A percentile compares a stretch with the other conserved stretches of the same genome.
phyloP scores from a whole-genome alignment of 2,329 filamentous ascomycete genomes.

The Aaosphaeria arxii region DNA sequence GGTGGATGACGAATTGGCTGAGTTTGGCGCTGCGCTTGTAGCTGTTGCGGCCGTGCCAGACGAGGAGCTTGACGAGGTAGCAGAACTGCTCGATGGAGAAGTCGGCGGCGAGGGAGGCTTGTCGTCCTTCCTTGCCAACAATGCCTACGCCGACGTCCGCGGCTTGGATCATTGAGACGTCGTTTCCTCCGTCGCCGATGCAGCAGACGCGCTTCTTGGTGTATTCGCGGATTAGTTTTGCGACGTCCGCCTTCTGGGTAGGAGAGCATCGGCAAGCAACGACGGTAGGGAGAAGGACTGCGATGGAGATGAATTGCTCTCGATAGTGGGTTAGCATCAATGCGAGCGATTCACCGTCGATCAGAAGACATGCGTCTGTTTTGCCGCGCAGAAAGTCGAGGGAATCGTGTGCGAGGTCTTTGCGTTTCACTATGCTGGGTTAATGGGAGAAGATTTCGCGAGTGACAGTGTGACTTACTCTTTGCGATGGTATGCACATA shows the following conservation, averaged over 20 bases:
- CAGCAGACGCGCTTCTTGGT: conserved; percentile 96
- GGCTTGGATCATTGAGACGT: conserved; percentile 98
- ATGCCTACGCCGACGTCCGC: conserved; percentile 97
- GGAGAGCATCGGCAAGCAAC: conserved; percentile 96
- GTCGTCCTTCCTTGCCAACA: conserved; percentile 93
- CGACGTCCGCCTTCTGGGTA: conserved; percentile 93
- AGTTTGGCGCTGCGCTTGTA: conserved; percentile 96
- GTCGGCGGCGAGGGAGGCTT: conserved; percentile 91
- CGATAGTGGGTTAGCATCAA: conserved; percentile 81
- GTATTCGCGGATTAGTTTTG: conserved; percentile 81
- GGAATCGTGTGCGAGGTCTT: conserved; percentile 81
- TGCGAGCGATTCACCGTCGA: conserved; percentile 87
- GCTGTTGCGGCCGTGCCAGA: conserved; percentile 97
- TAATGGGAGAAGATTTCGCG: conserved; percentile 5
- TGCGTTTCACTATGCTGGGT: conserved; percentile 59
- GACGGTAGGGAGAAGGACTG: conserved; percentile 84
- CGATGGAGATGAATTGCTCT: conserved; percentile 80
- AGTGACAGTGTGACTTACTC: conserved; percentile 30
- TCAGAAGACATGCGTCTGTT: conserved; percentile 80
- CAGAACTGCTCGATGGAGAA: conserved; percentile 96
- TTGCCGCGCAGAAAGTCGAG: conserved; percentile 87
- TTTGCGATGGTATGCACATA: conserved; percentile 93
- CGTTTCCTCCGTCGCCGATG: conserved; percentile 96
- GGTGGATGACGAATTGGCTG: conserved; percentile 96
- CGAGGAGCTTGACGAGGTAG: conserved; percentile 92